Evolutionary conservation across 495 filamentous ascomycete genomes (phyloP).

Genomic region (Neurospora sp.): DNA sequence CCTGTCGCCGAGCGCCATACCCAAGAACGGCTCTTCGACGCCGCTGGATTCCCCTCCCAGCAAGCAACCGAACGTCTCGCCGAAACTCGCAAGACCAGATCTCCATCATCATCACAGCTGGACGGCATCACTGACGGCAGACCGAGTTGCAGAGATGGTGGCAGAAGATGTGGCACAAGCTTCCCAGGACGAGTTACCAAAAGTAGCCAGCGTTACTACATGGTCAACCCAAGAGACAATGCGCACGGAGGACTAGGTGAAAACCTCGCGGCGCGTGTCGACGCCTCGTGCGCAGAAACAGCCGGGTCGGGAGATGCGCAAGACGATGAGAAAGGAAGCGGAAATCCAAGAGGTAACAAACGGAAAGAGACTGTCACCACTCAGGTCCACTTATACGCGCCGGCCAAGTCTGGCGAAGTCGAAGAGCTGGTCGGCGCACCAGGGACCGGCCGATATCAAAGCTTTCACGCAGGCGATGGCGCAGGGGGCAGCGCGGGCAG

Average conservation of each 20-base stretch:
- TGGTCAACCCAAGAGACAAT: conserved; percentile 4
- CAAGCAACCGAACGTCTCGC: conserved; percentile 25
- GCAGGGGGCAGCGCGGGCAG: conserved; percentile 18
- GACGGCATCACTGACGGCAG: neutral
- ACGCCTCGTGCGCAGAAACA: neutral
- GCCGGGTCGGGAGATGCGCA: conserved; percentile 12
- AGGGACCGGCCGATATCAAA: conserved; percentile 1
- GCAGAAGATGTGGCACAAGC: neutral
- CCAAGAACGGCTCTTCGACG: conserved; percentile 12
- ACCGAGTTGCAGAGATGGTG: neutral
- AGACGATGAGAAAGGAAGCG: conserved; percentile 14
- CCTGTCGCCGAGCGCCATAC: conserved; percentile 2
- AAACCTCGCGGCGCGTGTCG: neutral
- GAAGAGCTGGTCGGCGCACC: neutral
- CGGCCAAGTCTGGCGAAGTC: neutral
- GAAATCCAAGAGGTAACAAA: neutral
- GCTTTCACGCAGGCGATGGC: conserved; percentile 11
- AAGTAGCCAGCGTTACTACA: conserved; percentile 20
- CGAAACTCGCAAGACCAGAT: conserved; percentile 19
- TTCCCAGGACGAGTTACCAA: conserved; percentile 2
- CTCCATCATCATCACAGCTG: conserved; percentile 6
- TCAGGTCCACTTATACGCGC: conserved; percentile 15
- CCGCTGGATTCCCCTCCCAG: conserved; percentile 23
- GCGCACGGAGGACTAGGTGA: conserved; percentile 5
- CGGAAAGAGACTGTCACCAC: conserved; percentile 5